Conservation (phyloP, 1,139 yeast species). For the Blastobotrys illinoisensis region DNA sequence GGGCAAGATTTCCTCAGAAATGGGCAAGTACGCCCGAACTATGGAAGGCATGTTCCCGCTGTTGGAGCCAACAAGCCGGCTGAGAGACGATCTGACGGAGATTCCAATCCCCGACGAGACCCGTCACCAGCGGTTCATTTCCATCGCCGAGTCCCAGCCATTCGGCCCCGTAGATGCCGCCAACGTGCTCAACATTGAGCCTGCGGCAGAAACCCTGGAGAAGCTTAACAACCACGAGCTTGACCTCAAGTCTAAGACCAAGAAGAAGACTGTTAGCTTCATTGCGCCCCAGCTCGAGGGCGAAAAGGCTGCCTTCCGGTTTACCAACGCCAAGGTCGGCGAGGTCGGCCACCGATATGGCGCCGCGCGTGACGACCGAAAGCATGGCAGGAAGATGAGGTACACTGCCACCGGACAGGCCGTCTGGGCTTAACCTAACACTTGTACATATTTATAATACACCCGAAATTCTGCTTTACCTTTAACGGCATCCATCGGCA, state of each 20-base stretch:
- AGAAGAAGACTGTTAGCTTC: conserved; percentile 29
- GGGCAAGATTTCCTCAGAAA: conserved; percentile 27
- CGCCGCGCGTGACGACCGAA: conserved; percentile 81
- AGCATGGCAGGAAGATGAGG: conserved; percentile 75
- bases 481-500: not conserved
- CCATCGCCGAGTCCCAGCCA: conserved; percentile 93
- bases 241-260: conserved; percentile 8
- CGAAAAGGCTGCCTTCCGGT: conserved; percentile 59
- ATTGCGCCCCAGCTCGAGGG: conserved; percentile 27
- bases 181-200: conserved; percentile 68
- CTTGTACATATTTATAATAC: not conserved
- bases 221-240: conserved; percentile 49
- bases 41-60: conserved; percentile 82
- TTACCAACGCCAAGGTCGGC: conserved; percentile 73
- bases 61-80: conserved; percentile 32
- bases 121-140: conserved; percentile 72
- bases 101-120: conserved; percentile 89
- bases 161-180: conserved; percentile 98
- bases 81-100: conserved; percentile 54
- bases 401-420: conserved; percentile 60
- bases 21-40: conserved; percentile 37
- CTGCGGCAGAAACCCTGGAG: conserved; percentile 72
- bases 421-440: conserved; percentile 6
- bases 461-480: not conserved
- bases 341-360: conserved; percentile 90